Base-by-base conservation (phyloP, 129 eudicot genomes). In the Centrapalus pauciflorus region DNA sequence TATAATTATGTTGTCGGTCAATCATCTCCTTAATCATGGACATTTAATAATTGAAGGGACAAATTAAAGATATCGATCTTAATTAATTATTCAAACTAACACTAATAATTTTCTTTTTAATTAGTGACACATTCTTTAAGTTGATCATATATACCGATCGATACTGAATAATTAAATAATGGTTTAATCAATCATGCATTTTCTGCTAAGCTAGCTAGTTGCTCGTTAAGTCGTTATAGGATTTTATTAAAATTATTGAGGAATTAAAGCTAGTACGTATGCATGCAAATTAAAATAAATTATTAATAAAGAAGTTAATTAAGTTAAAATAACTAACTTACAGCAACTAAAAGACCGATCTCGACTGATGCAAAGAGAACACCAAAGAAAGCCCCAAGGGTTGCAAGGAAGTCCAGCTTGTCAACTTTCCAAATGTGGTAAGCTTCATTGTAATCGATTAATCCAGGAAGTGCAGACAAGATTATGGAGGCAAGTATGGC, bases 391-490 rank as follows among this genome's bases (percentile, higher is more conserved):
- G 95, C 83, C 7, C 83, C 84, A 10, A 75, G 60, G 68, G 85
- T 79, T 33, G 85, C 81, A 24, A 87, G 67, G 68, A 87, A 87
- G 37, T 87, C 95, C 49, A 81, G 2, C 52, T 88, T 88, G 81
- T 84, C 88, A 49, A 84, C 88, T 67, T 80, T 88, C 88, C 91
- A 88, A 0, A 88, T 68, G 52, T 75, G 67, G 32, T 64, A 66
- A 8, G 86, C 88, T 54, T 77, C 85, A 7, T 74, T 69, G 19
- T 79, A 45, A 75, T 87, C 90, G 25, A 87, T 81, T 3, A 87
- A 74, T 64, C 95, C 90, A 40, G 88, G 84, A 54, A 84, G 57
- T 10, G 95, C 96, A n/a, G 91, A 81, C 61, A 88, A 24, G 25
- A 88, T 88, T 3, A 88, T 82, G 19, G 91, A 77, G 4, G 84